Evolutionary conservation across 116 monocot species (phyloP).

Genomic region (Iris pallida): DNA sequence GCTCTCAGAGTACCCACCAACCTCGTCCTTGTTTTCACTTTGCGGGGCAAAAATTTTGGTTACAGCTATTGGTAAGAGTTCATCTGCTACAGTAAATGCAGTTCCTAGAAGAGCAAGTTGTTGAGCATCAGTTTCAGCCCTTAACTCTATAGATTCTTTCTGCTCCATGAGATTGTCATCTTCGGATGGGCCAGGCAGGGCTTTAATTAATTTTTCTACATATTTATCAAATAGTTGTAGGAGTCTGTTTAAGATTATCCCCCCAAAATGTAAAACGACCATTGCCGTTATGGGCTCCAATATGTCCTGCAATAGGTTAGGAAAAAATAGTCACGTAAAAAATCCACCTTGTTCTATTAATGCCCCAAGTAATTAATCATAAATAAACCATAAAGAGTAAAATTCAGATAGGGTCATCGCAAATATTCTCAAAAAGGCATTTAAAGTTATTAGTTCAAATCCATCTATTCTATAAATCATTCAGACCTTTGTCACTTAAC

Average conservation of each 20-base stretch:
- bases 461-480: too few relatives aligned
- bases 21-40: conserved; percentile 41
- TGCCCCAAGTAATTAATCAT: too few relatives aligned
- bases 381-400: too few relatives aligned
- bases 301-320: conserved; percentile 58
- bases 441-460: too few relatives aligned
- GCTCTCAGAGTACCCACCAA: conserved; percentile 26
- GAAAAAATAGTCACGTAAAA: background rate
- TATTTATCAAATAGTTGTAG: conserved; percentile 82
- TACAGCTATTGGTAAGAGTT: conserved; percentile 73
- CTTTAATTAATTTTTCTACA: conserved; percentile 67
- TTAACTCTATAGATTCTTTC: conserved; percentile 51
- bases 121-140: conserved; percentile 87
- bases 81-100: conserved; percentile 85
- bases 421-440: too few relatives aligned
- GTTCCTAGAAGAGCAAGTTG: conserved; percentile 80
- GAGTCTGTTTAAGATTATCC: conserved; percentile 56
- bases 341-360: too few relatives aligned
- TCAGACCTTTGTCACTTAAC: too few relatives aligned
- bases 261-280: conserved; percentile 76
- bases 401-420: too few relatives aligned
- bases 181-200: conserved; percentile 72
- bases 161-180: conserved; percentile 61
- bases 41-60: conserved; percentile 48
- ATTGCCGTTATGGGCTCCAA: conserved; percentile 78